Evolutionary conservation across 495 filamentous ascomycete species (phyloP).

Genomic region (Neurospora africana): DNA sequence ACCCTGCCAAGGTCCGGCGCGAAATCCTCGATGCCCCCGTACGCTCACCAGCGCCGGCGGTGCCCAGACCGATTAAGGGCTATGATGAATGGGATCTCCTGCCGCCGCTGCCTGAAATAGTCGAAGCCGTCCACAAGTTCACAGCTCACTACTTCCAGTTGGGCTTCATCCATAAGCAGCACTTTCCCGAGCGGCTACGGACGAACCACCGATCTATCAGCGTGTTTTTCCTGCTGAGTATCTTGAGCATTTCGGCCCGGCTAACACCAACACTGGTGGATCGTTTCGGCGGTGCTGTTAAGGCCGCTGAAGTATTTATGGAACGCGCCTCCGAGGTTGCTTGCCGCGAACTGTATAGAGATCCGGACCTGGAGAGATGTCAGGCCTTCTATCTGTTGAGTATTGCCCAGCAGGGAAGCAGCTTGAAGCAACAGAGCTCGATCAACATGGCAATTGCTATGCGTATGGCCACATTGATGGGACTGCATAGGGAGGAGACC

Average conservation of each 20-base stretch:
- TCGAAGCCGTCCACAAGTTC: slow-evolving; percentile 35
- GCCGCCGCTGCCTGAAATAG: slow-evolving; percentile 28
- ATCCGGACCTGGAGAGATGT: slow-evolving; percentile 38
- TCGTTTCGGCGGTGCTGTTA: slow-evolving; percentile 31
- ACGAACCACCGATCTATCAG: slow-evolving; percentile 31
- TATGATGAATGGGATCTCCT: slow-evolving; percentile 36
- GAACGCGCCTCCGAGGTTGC: slow-evolving; percentile 34
- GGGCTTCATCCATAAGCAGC: slow-evolving; percentile 42
- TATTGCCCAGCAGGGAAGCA: slow-evolving; percentile 42
- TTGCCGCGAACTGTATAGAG: slow-evolving; percentile 35
- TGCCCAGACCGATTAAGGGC: slow-evolving; percentile 14
- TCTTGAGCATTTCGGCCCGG: slow-evolving; percentile 38
- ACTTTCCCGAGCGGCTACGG: slow-evolving; percentile 31
- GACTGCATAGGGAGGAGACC: slow-evolving; percentile 41
- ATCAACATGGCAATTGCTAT: slow-evolving; percentile 43
- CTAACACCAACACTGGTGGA: slow-evolving; percentile 35
- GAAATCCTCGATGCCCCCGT: slow-evolving; percentile 22
- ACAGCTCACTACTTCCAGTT: slow-evolving; percentile 39
- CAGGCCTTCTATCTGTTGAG: slow-evolving; percentile 43
- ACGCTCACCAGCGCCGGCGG: slow-evolving; percentile 11
- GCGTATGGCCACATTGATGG: slow-evolving; percentile 39
- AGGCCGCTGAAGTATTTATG: slow-evolving; percentile 40
- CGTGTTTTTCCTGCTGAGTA: slow-evolving; percentile 36
- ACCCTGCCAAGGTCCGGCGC: slow-evolving; percentile 26
- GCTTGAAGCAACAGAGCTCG: slow-evolving; percentile 36